A percentile compares a stretch with the other conserved stretches of the same genome.
Evolutionary conservation across 352 stramenopile species (phyloP).

Genomic region (Phytophthora megakarya): DNA sequence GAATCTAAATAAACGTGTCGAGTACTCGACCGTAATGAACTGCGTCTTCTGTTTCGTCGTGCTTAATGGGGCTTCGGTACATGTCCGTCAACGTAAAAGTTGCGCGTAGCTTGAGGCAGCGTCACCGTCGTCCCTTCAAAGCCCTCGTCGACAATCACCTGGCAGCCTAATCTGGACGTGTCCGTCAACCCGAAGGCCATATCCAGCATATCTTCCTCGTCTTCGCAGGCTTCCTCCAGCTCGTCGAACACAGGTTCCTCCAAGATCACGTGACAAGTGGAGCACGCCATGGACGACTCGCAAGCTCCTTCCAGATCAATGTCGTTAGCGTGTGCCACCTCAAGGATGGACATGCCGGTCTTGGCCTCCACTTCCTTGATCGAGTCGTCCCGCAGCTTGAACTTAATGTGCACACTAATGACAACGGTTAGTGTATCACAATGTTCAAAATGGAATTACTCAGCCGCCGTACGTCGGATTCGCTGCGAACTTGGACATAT

Average conservation of each 20-base stretch:
- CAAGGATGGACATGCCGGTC: conserved; percentile 86
- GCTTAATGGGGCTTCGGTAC: conserved; percentile 95
- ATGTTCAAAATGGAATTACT: background rate
- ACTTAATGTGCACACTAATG: conserved; percentile 78
- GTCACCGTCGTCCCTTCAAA: conserved; percentile 92
- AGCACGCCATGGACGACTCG: conserved; percentile 97
- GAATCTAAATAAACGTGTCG: conserved; percentile 42
- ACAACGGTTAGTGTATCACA: conserved; percentile 16
- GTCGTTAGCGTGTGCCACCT: conserved; percentile 93
- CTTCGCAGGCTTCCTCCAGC: conserved; percentile 92
- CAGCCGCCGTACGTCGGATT: conserved; percentile 58
- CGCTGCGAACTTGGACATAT: conserved; percentile 59
- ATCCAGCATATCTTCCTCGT: conserved; percentile 99
- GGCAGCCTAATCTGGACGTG: conserved; percentile 93
- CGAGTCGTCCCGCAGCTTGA: conserved; percentile 65
- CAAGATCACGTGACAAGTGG: conserved; percentile 98
- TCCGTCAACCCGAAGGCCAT: conserved; percentile 98
- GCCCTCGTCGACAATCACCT: conserved; percentile 89
- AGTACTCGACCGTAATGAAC: conserved; percentile 9
- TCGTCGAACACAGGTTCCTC: conserved; percentile 91
- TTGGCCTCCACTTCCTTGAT: conserved; percentile 71
- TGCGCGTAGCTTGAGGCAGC: conserved; percentile 95
- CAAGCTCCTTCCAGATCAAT: conserved; percentile 95
- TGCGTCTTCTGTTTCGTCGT: background rate
- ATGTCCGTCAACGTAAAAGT: conserved; percentile 99